These are phyloP conservation scores for Xylaria nigripes DNA, from an alignment of 495 filamentous ascomycete genomes.

Conservation along the genomic window DNA sequence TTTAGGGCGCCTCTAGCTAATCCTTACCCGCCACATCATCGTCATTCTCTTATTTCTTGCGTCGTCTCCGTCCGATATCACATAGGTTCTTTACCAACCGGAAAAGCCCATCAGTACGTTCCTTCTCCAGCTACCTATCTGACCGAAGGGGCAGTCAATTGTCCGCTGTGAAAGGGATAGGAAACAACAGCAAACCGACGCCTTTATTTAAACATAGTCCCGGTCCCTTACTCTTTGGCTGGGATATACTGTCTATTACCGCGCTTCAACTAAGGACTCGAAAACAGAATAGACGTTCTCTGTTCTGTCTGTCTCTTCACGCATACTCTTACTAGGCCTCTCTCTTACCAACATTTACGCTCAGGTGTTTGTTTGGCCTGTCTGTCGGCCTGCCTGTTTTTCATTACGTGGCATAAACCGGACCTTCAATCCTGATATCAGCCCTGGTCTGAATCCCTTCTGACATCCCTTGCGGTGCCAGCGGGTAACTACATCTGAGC, in stretches of 20 bases:
- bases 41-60: slow-evolving; percentile 10
- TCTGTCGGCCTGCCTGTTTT: background rate
- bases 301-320: background rate
- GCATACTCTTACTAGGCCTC: slow-evolving; percentile 8
- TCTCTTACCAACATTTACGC: slow-evolving; percentile 9
- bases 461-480: background rate
- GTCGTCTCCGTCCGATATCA: slow-evolving; percentile 16
- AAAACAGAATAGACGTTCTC: background rate
- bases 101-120: slow-evolving; percentile 8
- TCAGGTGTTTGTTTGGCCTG: background rate
- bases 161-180: slow-evolving; percentile 5
- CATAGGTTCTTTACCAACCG: no score
- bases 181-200: background rate
- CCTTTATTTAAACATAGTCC: slow-evolving; percentile 3
- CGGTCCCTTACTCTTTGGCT: background rate
- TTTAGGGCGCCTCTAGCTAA: slow-evolving; percentile 30
- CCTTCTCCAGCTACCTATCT: no score
- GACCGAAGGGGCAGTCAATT: slow-evolving; percentile 7
- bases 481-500: slow-evolving; percentile 6
- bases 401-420: background rate
- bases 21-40: slow-evolving; percentile 39
- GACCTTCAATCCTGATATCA: background rate
- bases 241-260: slow-evolving; percentile 1
- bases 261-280: slow-evolving; percentile 6
- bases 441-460: background rate